phyloP scores from a whole-genome alignment of 2,329 filamentous ascomycete species.

The Fusarium decemcellulare region DNA sequence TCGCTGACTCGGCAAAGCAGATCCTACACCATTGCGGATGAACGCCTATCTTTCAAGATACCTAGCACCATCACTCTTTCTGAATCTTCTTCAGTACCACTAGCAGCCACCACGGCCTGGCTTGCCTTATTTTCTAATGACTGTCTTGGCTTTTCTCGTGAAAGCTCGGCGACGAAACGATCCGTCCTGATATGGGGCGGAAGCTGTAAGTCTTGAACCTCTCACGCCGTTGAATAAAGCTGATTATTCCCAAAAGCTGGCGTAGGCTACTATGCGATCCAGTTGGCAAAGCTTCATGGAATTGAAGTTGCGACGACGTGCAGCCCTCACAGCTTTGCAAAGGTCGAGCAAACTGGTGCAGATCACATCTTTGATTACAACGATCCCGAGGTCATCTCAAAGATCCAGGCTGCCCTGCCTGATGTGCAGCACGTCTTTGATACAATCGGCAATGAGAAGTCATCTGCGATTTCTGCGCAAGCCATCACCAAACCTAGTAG shows the following conservation, averaged over 20 bases:
- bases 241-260: slow-evolving; percentile 5
- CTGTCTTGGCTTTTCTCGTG: slow-evolving; percentile 49
- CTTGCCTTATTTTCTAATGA: slow-evolving; percentile 55
- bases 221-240: accelerated
- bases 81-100: slow-evolving; percentile 53
- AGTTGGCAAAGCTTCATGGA: slow-evolving; percentile 49
- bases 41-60: slow-evolving; percentile 56
- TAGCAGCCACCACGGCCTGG: slow-evolving; percentile 56
- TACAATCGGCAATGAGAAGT: slow-evolving; percentile 55
- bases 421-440: slow-evolving; percentile 56
- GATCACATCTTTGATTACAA: slow-evolving; percentile 57
- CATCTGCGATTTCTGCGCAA: slow-evolving; percentile 50
- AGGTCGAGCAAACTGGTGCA: slow-evolving; percentile 50
- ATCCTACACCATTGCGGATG: slow-evolving; percentile 56
- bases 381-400: slow-evolving; percentile 50
- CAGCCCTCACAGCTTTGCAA: slow-evolving; percentile 49
- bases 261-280: slow-evolving; percentile 45
- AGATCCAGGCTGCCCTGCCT: slow-evolving; percentile 50
- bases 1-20: slow-evolving; percentile 26
- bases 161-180: not conserved
- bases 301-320: slow-evolving; percentile 54
- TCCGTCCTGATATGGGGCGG: slow-evolving; percentile 58
- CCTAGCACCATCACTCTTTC: slow-evolving; percentile 44
- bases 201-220: slow-evolving; percentile 45
- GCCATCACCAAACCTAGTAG: slow-evolving; percentile 43